Conservation (phyloP, 139 green algal species). For the Auxenochlorella pyrenoidosa region DNA sequence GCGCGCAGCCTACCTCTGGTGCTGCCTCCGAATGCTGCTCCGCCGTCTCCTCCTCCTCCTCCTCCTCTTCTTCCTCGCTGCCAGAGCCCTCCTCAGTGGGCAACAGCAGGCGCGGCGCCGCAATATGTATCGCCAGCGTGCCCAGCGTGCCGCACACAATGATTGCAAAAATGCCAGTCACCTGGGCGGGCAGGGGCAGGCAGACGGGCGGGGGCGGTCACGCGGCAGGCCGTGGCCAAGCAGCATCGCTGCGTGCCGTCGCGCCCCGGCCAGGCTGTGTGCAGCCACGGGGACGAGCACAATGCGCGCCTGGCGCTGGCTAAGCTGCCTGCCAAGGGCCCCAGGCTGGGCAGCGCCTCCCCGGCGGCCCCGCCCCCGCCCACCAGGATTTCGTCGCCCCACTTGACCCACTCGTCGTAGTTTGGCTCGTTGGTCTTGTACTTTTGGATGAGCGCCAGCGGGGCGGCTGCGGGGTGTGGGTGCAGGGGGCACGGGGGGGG, state of each 20-base stretch:
- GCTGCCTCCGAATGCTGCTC: background rate
- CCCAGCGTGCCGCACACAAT: slow-evolving; percentile 76
- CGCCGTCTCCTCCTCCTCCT: background rate
- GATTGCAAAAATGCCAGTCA: slow-evolving; percentile 76
- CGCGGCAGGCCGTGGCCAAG: too few species aligned
- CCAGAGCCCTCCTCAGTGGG: background rate
- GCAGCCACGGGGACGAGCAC: too few species aligned
- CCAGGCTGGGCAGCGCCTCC: background rate
- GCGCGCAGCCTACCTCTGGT: background rate
- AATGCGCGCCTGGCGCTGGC: background rate
- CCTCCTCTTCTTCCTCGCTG: background rate
- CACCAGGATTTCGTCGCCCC: slow-evolving; percentile 68
- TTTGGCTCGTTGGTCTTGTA: slow-evolving; percentile 25
- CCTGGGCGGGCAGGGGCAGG: background rate
- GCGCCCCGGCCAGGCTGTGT: too few species aligned
- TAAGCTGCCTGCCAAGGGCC: too few species aligned
- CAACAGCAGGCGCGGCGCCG: slow-evolving; percentile 52
- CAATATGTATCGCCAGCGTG: slow-evolving; percentile 56
- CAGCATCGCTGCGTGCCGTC: too few species aligned
- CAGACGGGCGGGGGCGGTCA: too few species aligned
- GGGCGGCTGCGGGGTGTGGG: slow-evolving; percentile 5
- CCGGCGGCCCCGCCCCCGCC: background rate
- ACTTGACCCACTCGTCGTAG: slow-evolving; percentile 41
- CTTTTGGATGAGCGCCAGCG: slow-evolving; percentile 54
- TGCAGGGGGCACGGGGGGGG: too few species aligned